phyloP scores from a whole-genome alignment of 305 asterid genomes.

The Monarda citriodora region DNA sequence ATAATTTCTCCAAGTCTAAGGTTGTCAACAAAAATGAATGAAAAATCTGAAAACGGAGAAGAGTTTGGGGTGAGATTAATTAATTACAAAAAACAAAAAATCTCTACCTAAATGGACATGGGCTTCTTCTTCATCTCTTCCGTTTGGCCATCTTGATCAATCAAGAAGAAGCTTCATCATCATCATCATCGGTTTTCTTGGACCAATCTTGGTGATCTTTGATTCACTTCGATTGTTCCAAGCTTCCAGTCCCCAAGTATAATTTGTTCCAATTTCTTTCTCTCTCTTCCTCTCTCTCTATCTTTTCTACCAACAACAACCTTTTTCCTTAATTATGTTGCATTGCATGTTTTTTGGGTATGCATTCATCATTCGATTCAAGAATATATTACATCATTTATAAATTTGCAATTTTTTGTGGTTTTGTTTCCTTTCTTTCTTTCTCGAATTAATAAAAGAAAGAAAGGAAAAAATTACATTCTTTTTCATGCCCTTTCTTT shows the following conservation, averaged over 20 bases:
- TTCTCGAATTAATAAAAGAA: neutral
- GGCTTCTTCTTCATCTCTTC: conserved; percentile 38
- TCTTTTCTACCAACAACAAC: too few relatives aligned
- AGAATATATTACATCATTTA: too few relatives aligned
- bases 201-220: conserved; percentile 45
- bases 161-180: conserved; percentile 21
- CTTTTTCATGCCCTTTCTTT: too few relatives aligned
- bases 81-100: conserved; percentile 2
- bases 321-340: neutral
- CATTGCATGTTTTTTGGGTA: neutral
- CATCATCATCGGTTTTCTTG: conserved; percentile 40
- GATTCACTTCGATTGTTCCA: conserved; percentile 48
- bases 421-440: neutral
- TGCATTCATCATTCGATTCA: neutral
- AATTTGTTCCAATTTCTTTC: too few relatives aligned
- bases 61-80: conserved; percentile 14
- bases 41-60: conserved; percentile 24
- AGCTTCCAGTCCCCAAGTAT: conserved; percentile 12
- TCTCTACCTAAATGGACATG: conserved; percentile 37
- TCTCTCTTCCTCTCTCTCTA: too few relatives aligned
- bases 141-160: conserved; percentile 34
- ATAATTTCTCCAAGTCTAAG: conserved; percentile 49
- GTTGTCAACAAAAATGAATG: conserved; percentile 26
- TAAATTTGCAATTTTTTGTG: neutral
- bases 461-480: neutral